phyloP scores from a whole-genome alignment of 768 basidiomycete genomes.

The Leccinum uliginosum region DNA sequence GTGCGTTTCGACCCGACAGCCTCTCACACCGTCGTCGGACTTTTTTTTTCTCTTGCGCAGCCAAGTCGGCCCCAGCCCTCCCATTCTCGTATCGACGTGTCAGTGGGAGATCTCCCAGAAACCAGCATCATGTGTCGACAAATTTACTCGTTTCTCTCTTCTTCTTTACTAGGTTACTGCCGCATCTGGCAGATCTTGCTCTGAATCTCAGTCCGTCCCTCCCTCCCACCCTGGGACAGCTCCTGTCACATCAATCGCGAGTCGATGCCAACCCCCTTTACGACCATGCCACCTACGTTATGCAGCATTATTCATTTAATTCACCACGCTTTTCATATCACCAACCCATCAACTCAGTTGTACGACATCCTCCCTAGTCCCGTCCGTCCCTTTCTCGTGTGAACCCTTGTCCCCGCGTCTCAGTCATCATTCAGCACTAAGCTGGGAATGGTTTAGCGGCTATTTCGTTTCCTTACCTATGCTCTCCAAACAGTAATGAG shows the following conservation, averaged over 20 bases:
- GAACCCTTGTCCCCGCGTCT: slow-evolving; percentile 6
- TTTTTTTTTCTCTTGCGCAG: slow-evolving; percentile 9
- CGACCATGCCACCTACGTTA: slow-evolving; percentile 14
- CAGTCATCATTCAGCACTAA: neutral
- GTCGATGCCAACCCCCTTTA: slow-evolving; percentile 10
- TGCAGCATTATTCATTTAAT: slow-evolving; percentile 14
- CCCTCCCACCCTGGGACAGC: slow-evolving; percentile 20
- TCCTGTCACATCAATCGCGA: slow-evolving; percentile 15
- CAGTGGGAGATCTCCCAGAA: slow-evolving; percentile 19
- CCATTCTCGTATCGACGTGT: neutral
- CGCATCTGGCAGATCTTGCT: slow-evolving; percentile 14
- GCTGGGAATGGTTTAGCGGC: slow-evolving; percentile 18
- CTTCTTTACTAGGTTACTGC: slow-evolving; percentile 8
- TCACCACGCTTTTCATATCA: slow-evolving; percentile 14
- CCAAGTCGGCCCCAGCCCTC: slow-evolving; percentile 14
- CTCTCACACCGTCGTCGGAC: slow-evolving; percentile 21
- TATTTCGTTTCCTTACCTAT: slow-evolving; percentile 8
- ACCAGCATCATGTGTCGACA: slow-evolving; percentile 7
- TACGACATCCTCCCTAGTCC: slow-evolving; percentile 3
- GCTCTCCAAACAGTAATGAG: slow-evolving; percentile 6
- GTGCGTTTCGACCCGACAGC: slow-evolving; percentile 3
- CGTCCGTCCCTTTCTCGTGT: slow-evolving; percentile 10
- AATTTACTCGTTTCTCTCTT: slow-evolving; percentile 5
- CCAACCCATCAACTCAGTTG: neutral
- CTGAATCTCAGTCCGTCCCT: slow-evolving; percentile 13